A percentile compares a stretch with the other conserved stretches of the same genome.
Evolutionary conservation across 805 yeast species (phyloP).

Genomic region (Candida xyloterini): DNA sequence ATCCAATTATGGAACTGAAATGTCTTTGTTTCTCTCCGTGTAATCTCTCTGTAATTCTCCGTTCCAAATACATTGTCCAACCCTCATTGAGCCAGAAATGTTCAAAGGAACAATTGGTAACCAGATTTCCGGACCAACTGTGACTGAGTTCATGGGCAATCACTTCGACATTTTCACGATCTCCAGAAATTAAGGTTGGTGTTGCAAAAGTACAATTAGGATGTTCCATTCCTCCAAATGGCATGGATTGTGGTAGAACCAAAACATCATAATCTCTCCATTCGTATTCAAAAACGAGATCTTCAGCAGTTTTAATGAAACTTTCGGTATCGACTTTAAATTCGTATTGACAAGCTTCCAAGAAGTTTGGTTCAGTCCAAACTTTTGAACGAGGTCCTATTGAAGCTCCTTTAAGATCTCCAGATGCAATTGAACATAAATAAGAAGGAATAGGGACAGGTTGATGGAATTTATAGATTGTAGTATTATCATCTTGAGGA

Average conservation of each 20-base stretch:
- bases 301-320: conserved; percentile 76
- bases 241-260: conserved; percentile 72
- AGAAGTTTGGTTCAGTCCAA: conserved; percentile 69
- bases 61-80: conserved; percentile 90
- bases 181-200: conserved; percentile 82
- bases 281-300: conserved; percentile 71
- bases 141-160: conserved; percentile 93
- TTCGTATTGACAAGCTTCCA: conserved; percentile 71
- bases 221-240: conserved; percentile 95
- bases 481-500: conserved; percentile 33
- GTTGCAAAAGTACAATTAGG: conserved; percentile 90
- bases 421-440: conserved; percentile 80
- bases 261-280: conserved; percentile 83
- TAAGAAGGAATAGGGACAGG: conserved; percentile 84
- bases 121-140: conserved; percentile 90
- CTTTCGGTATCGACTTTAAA: conserved; percentile 78
- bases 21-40: conserved; percentile 79
- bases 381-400: conserved; percentile 88
- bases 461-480: conserved; percentile 55
- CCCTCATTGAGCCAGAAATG: conserved; percentile 96
- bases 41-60: conserved; percentile 74
- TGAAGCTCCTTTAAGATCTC: conserved; percentile 61
- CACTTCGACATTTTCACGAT: conserved; percentile 81
- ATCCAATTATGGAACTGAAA: conserved; percentile 81
- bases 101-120: conserved; percentile 88